phyloP scores from a whole-genome alignment of 2,329 filamentous ascomycete species.

The Diaporthe velutina region DNA sequence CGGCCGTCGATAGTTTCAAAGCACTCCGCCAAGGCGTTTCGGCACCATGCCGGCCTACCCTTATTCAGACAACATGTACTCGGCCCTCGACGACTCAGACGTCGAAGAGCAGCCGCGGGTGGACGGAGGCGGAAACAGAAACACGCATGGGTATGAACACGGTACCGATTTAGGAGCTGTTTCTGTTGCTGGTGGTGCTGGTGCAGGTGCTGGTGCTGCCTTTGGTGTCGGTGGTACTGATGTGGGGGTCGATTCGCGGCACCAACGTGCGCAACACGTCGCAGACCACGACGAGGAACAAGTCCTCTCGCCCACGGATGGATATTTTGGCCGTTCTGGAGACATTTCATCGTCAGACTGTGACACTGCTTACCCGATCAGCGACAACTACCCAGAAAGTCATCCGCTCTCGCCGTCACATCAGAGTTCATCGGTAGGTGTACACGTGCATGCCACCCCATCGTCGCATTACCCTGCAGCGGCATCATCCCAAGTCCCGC shows the following conservation, averaged over 20 bases:
- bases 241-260: constrained; percentile 4
- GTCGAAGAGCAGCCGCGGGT: constrained; percentile 40
- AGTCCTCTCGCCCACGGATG: constrained; percentile 63
- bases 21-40: constrained; percentile 41
- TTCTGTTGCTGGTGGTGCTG: not conserved
- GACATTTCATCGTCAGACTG: constrained; percentile 21
- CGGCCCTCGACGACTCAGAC: constrained; percentile 47
- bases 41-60: constrained; percentile 56
- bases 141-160: constrained; percentile 18
- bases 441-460: constrained; percentile 22
- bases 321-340: constrained; percentile 59
- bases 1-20: constrained; percentile 40
- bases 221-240: not conserved
- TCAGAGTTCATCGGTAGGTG: not conserved
- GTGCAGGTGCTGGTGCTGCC: not conserved
- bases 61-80: constrained; percentile 64
- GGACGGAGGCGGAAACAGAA: constrained; percentile 34
- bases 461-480: constrained; percentile 32
- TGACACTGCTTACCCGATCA: constrained; percentile 41
- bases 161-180: not conserved
- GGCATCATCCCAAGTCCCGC: constrained; percentile 54
- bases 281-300: constrained; percentile 43
- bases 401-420: constrained; percentile 23
- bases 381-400: constrained; percentile 36
- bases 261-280: constrained; percentile 14